These are phyloP conservation scores for Nicotiana rustica DNA, from an alignment of 305 asterid species.

Conservation along the genomic window DNA sequence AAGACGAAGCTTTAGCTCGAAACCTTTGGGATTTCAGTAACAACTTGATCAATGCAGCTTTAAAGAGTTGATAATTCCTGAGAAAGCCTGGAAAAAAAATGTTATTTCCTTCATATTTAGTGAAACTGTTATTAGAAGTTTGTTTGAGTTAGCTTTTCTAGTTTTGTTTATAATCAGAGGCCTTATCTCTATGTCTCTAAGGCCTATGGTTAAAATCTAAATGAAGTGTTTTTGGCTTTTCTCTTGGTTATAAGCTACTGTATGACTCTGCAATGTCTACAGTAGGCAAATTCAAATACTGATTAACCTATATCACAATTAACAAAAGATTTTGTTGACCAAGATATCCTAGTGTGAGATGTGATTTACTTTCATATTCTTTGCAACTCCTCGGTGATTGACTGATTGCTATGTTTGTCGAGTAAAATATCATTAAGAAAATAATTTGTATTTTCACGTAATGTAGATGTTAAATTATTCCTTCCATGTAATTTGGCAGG, in stretches of 20 bases:
- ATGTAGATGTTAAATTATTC: background rate
- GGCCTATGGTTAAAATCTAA: background rate
- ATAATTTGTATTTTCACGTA: background rate
- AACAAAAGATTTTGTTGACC: background rate
- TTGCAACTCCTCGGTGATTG: background rate
- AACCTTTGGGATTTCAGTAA: conserved; percentile 37
- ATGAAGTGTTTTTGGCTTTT: background rate
- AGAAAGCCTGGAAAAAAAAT: background rate
- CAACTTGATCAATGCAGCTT: conserved; percentile 29
- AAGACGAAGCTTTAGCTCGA: conserved; percentile 23
- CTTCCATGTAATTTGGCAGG: background rate
- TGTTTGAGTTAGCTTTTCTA: background rate
- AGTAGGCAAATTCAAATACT: background rate
- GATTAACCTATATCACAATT: background rate
- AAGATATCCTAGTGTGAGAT: background rate
- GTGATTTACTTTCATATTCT: background rate
- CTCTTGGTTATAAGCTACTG: background rate
- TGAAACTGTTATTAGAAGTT: background rate
- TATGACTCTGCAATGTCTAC: background rate
- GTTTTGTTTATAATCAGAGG: background rate
- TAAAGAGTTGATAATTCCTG: conserved; percentile 1
- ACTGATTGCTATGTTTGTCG: background rate
- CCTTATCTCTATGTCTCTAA: background rate
- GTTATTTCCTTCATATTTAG: background rate
- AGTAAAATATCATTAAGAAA: background rate